Evolutionary conservation across 148 eudicot genomes (phyloP).

Genomic region (Vaccinium vitisidaea): DNA sequence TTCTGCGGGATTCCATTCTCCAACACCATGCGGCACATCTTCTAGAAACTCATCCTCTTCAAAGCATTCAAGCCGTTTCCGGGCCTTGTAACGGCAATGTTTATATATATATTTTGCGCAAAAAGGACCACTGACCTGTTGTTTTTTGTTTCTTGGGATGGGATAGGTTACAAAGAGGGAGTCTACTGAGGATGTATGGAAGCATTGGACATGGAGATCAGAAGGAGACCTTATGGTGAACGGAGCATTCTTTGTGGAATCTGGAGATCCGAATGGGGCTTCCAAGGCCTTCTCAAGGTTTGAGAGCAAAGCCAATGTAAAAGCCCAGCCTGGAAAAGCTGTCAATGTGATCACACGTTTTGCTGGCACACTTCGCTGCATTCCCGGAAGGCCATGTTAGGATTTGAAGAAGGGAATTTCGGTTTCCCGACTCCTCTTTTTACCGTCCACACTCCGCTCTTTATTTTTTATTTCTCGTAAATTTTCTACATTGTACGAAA

Average conservation of each 20-base stretch:
- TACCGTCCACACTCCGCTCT: too few relatives aligned
- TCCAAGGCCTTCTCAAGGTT: constrained; percentile 9
- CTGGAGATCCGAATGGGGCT: constrained; percentile 29
- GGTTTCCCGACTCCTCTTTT: too few relatives aligned
- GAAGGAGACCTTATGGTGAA: constrained; percentile 38
- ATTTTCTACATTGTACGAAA: too few relatives aligned
- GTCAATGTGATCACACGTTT: constrained; percentile 23
- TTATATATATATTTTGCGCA: not conserved
- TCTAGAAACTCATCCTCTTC: too few relatives aligned
- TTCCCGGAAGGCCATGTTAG: not conserved
- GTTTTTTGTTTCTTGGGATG: not conserved
- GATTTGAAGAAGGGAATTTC: not conserved
- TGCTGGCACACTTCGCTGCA: constrained; percentile 14
- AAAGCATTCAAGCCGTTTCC: too few relatives aligned
- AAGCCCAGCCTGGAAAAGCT: constrained; percentile 6
- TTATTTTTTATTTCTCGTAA: too few relatives aligned
- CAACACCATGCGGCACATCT: too few relatives aligned
- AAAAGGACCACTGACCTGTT: not conserved
- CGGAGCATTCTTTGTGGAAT: constrained; percentile 43
- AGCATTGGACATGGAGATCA: constrained; percentile 49
- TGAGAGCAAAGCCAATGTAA: not conserved
- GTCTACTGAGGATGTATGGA: constrained; percentile 21
- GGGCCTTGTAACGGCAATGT: too few relatives aligned
- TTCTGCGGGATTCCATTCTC: too few relatives aligned
- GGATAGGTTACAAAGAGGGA: constrained; percentile 5